These are phyloP conservation scores for Articulospora tetracladia DNA, from an alignment of 495 filamentous ascomycete species.

Conservation along the genomic window DNA sequence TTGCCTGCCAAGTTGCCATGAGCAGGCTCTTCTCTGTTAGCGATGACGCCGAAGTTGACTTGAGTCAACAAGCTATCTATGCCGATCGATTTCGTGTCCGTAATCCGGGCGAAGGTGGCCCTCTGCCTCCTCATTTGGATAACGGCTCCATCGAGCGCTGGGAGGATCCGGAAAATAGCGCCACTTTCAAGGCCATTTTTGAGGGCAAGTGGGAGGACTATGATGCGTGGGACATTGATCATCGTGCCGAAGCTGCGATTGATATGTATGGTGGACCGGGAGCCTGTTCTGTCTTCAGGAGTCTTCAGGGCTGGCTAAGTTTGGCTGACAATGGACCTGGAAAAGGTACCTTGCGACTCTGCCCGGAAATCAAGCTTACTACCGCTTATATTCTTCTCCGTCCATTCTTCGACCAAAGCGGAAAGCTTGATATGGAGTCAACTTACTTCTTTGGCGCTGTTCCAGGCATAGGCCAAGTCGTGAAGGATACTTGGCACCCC, in stretches of 20 bases:
- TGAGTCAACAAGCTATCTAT: conserved; percentile 62
- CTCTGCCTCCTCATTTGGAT: conserved; percentile 82
- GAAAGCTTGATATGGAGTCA: not conserved
- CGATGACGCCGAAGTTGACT: conserved; percentile 54
- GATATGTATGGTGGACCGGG: conserved; percentile 83
- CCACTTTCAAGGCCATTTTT: conserved; percentile 72
- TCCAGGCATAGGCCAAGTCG: conserved; percentile 73
- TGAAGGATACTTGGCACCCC: conserved; percentile 68
- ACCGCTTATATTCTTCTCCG: conserved; percentile 78
- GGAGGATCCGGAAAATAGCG: conserved; percentile 73
- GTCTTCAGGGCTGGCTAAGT: conserved; percentile 86
- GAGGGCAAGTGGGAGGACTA: conserved; percentile 83
- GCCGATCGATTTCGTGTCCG: conserved; percentile 81
- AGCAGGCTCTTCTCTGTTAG: conserved; percentile 66
- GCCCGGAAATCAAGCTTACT: conserved; percentile 67
- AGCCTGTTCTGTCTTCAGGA: conserved; percentile 78
- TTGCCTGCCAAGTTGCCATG: conserved; percentile 68
- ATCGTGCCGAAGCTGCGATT: conserved; percentile 64
- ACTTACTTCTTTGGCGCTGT: conserved; percentile 51
- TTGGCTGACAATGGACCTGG: conserved; percentile 68
- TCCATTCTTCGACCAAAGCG: conserved; percentile 71
- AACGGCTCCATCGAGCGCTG: conserved; percentile 83
- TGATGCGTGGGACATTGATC: conserved; percentile 73
- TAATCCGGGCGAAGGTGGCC: conserved; percentile 68
- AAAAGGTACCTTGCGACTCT: conserved; percentile 78